Base-by-base conservation (phyloP, 257 asterid genomes). In the Rehmannia glutinosa region DNA sequence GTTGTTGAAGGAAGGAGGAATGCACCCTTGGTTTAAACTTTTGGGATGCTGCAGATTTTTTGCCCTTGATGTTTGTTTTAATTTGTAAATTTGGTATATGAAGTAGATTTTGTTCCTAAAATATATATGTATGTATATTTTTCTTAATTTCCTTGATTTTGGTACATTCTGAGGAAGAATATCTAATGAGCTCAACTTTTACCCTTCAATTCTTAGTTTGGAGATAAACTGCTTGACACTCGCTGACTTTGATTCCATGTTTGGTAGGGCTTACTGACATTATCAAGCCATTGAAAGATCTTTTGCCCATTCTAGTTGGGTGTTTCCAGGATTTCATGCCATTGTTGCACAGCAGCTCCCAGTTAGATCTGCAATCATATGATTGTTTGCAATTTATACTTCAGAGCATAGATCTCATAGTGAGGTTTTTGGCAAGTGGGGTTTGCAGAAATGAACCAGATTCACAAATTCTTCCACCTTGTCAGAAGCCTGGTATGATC, bases 331-430 rank as follows among this genome's bases (percentile, higher is more conserved):
- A 87, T 75, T 84, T 83, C 80, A 73, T 76, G 70, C 78, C 90
- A 20, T 75, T 77, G 78, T 54, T 79, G 70, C 81, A 78, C 62
- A 72, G 76, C 64, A 60, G 65, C 67, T 69, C 80, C 65, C 80
- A 68, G 45, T 66, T 81, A 52, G 97, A 88, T 66, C 64, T 64
- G 39, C 96, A 69, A 65, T 88, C 97, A 57, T 85, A 76, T 68
- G 95, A 86, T 57, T 88, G 97, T 74, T 71, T 90, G 92, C 90
- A 82, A 60, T 69, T 67, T 62, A 82, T 91, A 62, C 95, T 93
- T 77, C 89, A 90, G 78, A 84, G 90, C 84, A 75, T 85, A 51
- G 96, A 86, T 81, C 78, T 80, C 71, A 66, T 74, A 32, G 81
- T 83, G 73, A 84, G 77, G 51, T 81, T 70, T 81, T 78, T 80